Evolutionary conservation across 208 protist species (phyloP), one percentile per base, ranked within the genome.

Genomic region (Trypanosomatidae sp.): DNA sequence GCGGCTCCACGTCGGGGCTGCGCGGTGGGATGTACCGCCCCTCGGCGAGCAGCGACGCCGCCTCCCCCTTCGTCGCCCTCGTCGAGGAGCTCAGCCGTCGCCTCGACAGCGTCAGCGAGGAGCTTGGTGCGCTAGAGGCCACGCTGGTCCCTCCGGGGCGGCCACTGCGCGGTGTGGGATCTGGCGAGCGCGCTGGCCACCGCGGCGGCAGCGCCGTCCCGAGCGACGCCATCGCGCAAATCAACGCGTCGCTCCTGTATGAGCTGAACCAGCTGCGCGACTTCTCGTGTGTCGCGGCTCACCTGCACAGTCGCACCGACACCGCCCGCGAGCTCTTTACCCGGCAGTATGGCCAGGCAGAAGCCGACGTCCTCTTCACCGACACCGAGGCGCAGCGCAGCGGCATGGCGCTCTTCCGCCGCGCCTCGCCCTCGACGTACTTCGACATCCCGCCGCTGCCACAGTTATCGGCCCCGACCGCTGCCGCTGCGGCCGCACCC

Each of bases 231-330:
- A 71, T 90, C 59, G 71, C 80, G 33, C 86, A 88, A 39, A 85
- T 94, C 66, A 94, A 91, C 71, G 79, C 79, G 3, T 77, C 87
- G 19, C 75, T 94, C 12, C 72, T 80, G 62, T 87, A 92, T 66
- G 85, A 92, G 77, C 69, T 95, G 65, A 86, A 73, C 39, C 78
- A 83, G 36, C 79, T 95, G 55, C 72, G 84, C 41, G 80, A 86
- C 69, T 76, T 89, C 41, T 87, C 88, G 8, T 79, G 79, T 60
- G 83, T 86, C 72, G 81, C 85, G 6, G 80, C 82, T 46, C 79
- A 84, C 43, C 79, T 91, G 53, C 88, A 95, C 72, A 72, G 74
- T 10, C 85, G 86, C 62, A 78, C 79, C 47, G 75, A 89, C 64
- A 72, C 56, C 13, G 86, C 85, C 2, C 81, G 91, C 55, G 78